phyloP scores from a whole-genome alignment of 768 basidiomycete species.

The Macrolepiota fuliginosa region DNA sequence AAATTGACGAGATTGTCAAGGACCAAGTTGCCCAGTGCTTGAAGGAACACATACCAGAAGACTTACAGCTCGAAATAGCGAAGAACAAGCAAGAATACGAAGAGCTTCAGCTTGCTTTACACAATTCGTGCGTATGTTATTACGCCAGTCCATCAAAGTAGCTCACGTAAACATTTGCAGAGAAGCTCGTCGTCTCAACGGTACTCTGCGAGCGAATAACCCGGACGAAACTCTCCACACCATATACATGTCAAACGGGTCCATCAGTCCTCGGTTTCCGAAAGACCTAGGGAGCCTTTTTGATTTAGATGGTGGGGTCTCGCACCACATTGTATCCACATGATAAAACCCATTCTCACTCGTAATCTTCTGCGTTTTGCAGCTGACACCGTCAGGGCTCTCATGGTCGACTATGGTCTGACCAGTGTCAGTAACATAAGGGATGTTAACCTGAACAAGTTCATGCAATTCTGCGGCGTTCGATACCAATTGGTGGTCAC shows the following conservation, averaged over 20 bases:
- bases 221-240: conserved; percentile 40
- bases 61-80: conserved; percentile 47
- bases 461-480: conserved; percentile 59
- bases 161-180: conserved; percentile 26
- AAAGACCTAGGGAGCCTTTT: conserved; percentile 51
- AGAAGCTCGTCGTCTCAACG: conserved; percentile 57
- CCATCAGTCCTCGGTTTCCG: conserved; percentile 47
- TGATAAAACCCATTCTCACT: neutral
- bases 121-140: conserved; percentile 52
- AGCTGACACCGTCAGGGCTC: conserved; percentile 31
- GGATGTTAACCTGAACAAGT: conserved; percentile 49
- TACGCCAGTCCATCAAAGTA: neutral
- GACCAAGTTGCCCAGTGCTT: conserved; percentile 49
- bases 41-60: conserved; percentile 41
- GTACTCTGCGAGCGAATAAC: conserved; percentile 39
- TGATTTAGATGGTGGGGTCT: conserved; percentile 43
- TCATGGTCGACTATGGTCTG: conserved; percentile 38
- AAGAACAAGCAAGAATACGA: conserved; percentile 44
- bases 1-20: conserved; percentile 49
- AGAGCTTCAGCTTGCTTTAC: conserved; percentile 41
- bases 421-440: conserved; percentile 34
- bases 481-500: conserved; percentile 51
- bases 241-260: conserved; percentile 46
- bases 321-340: neutral
- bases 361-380: neutral